Conservation (phyloP, 768 basidiomycete genomes). For the Naganishia kalamii region DNA sequence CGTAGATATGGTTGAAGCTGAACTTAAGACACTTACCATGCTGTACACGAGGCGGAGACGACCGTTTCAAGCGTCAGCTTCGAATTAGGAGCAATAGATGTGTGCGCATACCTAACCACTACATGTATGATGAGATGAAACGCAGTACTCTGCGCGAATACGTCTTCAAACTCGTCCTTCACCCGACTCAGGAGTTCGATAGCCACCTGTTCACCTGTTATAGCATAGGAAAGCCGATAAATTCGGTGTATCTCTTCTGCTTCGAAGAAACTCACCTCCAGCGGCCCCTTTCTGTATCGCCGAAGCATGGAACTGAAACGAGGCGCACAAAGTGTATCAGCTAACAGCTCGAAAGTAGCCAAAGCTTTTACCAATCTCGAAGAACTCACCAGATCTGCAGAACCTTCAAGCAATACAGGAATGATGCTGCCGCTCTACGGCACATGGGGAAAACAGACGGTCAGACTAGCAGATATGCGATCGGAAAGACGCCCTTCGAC, state of each 20-base stretch:
- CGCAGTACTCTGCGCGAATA: not conserved
- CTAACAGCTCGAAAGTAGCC: too few species aligned
- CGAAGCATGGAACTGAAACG: not conserved
- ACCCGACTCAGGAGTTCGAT: not conserved
- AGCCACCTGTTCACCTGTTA: not conserved
- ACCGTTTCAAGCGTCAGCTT: too few species aligned
- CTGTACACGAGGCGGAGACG: too few species aligned
- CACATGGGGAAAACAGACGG: not conserved
- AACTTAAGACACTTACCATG: not conserved
- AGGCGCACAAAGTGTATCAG: too few species aligned
- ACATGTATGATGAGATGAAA: not conserved
- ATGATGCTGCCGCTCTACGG: not conserved
- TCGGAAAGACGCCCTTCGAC: too few species aligned
- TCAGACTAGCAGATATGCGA: too few species aligned
- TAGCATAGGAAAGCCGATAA: too few species aligned
- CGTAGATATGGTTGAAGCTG: too few species aligned
- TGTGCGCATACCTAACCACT: not conserved
- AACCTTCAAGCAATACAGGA: slow-evolving; percentile 1
- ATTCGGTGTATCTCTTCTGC: not conserved
- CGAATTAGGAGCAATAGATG: too few species aligned
- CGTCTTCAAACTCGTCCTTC: not conserved
- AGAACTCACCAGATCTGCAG: slow-evolving; percentile 2
- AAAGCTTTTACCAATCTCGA: too few species aligned
- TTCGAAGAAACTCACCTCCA: not conserved
- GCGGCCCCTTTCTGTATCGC: not conserved